Evolutionary conservation across 2,329 filamentous ascomycete species (phyloP).

Genomic region (Trichophyton schoenleinii): DNA sequence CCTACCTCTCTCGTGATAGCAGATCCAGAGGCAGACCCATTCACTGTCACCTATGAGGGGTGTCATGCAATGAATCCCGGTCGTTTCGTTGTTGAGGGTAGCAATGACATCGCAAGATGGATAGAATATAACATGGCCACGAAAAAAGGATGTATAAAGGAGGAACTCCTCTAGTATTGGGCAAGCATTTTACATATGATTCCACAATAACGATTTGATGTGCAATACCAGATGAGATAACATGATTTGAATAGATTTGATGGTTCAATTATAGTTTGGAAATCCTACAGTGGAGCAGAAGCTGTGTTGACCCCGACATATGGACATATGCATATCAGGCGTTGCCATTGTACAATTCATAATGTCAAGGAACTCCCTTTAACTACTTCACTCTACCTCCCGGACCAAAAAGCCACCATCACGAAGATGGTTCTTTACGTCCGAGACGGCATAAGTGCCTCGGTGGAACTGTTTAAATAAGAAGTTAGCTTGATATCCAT

Average conservation of each 20-base stretch:
- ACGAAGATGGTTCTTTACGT: constrained; percentile 76
- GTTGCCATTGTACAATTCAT: not conserved
- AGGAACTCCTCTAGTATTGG: not conserved
- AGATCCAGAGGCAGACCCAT: constrained; percentile 69
- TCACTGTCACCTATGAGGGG: constrained; percentile 83
- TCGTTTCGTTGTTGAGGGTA: constrained; percentile 55
- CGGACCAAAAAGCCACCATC: not conserved
- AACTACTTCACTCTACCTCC: constrained; percentile 5
- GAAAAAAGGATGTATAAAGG: not conserved
- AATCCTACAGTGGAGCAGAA: not conserved
- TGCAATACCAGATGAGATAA: not conserved
- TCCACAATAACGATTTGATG: not conserved
- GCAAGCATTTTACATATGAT: not conserved
- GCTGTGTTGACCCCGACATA: not conserved
- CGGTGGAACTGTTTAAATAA: constrained; percentile 57
- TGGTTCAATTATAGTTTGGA: not conserved
- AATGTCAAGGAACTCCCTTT: not conserved
- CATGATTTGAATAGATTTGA: not conserved
- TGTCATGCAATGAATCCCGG: constrained; percentile 95
- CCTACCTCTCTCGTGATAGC: constrained; percentile 73
- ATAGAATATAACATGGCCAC: constrained; percentile 64
- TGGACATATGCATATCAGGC: not conserved
- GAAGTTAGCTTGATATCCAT: constrained; percentile 9
- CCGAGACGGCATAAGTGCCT: constrained; percentile 83
- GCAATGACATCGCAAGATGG: constrained; percentile 63